Evolutionary conservation across 139 green algal genomes (phyloP).

Genomic region (Picochlorum sp.): DNA sequence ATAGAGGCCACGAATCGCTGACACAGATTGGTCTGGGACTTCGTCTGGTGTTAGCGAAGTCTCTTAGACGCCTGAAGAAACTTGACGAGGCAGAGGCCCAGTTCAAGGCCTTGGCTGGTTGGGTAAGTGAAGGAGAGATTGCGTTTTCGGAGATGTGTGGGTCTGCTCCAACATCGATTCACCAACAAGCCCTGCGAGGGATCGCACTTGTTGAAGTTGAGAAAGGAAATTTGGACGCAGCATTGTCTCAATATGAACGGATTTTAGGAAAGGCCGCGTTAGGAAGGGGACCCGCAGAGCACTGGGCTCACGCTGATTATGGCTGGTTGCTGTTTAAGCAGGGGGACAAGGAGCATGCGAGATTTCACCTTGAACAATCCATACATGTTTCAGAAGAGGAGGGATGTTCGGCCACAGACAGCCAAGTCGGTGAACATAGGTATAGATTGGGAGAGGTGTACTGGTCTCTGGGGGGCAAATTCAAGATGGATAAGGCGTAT

Average conservation of each 20-base stretch:
- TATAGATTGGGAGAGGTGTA: constrained; percentile 47
- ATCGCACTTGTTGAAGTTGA: constrained; percentile 41
- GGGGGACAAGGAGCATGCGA: constrained; percentile 33
- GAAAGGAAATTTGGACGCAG: constrained; percentile 35
- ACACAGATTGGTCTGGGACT: constrained; percentile 41
- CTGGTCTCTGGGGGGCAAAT: constrained; percentile 38
- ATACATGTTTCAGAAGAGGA: constrained; percentile 16
- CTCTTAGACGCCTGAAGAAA: constrained; percentile 34
- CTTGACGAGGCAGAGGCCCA: constrained; percentile 45
- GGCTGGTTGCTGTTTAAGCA: constrained; percentile 60
- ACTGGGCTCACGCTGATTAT: constrained; percentile 69
- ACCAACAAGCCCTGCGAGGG: constrained; percentile 60
- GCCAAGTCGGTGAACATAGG: constrained; percentile 43
- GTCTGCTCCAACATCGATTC: constrained; percentile 45
- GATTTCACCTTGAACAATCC: constrained; percentile 40
- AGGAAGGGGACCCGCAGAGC: constrained; percentile 44
- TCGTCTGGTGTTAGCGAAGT: constrained; percentile 35
- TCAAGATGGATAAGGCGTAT: constrained; percentile 27
- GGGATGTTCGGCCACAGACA: constrained; percentile 29
- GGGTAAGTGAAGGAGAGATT: constrained; percentile 61
- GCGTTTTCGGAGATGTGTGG: constrained; percentile 57
- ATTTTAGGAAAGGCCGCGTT: constrained; percentile 59
- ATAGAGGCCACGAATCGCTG: constrained; percentile 42
- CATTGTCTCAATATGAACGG: constrained; percentile 59
- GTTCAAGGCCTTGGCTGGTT: constrained; percentile 41